A percentile compares a stretch with the other conserved stretches of the same genome.
phyloP scores from a whole-genome alignment of 2,329 filamentous ascomycete species.

The Colletotrichum sp. region DNA sequence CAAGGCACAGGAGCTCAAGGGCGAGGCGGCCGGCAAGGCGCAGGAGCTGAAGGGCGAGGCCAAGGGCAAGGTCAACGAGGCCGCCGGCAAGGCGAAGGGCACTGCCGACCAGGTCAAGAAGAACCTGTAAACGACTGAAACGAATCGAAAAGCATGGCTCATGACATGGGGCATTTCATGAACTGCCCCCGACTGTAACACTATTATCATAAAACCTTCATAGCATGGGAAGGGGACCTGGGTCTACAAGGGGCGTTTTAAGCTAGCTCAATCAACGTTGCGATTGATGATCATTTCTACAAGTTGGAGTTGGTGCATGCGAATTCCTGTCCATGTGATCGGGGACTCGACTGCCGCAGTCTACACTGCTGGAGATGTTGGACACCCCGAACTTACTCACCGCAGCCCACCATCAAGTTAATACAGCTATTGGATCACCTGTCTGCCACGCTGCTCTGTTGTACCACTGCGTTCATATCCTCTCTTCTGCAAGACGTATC shows the following conservation, averaged over 20 bases:
- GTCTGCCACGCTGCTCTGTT: too few species aligned
- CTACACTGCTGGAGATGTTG: too few species aligned
- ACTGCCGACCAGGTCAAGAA: constrained; percentile 43
- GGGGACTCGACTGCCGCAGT: too few species aligned
- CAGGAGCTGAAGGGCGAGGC: constrained; percentile 37
- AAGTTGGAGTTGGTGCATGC: too few species aligned
- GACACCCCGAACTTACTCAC: too few species aligned
- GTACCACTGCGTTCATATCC: too few species aligned
- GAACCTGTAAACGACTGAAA: constrained; percentile 26
- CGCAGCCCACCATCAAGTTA: too few species aligned
- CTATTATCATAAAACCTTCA: constrained; percentile 2
- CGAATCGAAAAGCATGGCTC: not conserved
- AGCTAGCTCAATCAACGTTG: not conserved
- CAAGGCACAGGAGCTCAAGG: constrained; percentile 42
- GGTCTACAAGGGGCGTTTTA: constrained; percentile 1
- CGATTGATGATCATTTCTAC: not conserved
- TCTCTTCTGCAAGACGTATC: too few species aligned
- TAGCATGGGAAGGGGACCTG: constrained; percentile 12
- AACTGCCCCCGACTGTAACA: constrained; percentile 2
- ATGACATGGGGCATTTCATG: not conserved
- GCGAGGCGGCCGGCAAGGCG: constrained; percentile 44
- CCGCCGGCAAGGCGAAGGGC: constrained; percentile 47
- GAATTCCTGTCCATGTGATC: too few species aligned
- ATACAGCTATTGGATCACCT: too few species aligned
- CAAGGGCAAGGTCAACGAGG: constrained; percentile 38